These are phyloP conservation scores for Stentor coeruleus DNA, from an alignment of 73 alveolate genomes.

Conservation along the genomic window DNA sequence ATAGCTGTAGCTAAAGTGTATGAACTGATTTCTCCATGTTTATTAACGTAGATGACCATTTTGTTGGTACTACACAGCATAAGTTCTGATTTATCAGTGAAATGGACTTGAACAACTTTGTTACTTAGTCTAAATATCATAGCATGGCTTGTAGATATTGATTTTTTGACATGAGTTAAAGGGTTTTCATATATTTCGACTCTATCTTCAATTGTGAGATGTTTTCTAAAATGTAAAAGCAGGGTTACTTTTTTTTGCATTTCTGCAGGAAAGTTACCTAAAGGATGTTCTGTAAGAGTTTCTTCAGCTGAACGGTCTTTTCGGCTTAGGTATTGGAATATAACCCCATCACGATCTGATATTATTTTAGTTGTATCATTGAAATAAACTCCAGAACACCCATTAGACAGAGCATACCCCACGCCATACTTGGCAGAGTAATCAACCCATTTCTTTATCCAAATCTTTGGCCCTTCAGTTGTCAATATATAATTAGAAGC, in stretches of 20 bases:
- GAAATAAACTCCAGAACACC: constrained; percentile 39
- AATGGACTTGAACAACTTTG: constrained; percentile 91
- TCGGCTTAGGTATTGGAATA: too few relatives aligned
- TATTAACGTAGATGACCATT: constrained; percentile 90
- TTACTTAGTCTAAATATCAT: constrained; percentile 91
- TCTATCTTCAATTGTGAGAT: constrained; percentile 31
- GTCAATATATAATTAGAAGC: too few relatives aligned
- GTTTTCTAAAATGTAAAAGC: constrained; percentile 37
- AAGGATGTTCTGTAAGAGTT: constrained; percentile 21
- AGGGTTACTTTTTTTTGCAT: constrained; percentile 39
- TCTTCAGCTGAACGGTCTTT: too few relatives aligned
- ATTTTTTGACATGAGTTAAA: constrained; percentile 80
- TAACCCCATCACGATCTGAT: too few relatives aligned
- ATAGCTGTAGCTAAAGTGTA: constrained; percentile 88
- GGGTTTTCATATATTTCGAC: constrained; percentile 23
- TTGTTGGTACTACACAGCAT: constrained; percentile 82
- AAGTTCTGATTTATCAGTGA: constrained; percentile 91
- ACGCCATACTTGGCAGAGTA: constrained; percentile 37
- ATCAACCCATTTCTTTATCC: constrained; percentile 48
- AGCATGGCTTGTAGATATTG: constrained; percentile 95
- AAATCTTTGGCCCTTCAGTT: too few relatives aligned
- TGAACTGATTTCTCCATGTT: constrained; percentile 89
- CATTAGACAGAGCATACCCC: constrained; percentile 38
- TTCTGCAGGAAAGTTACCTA: constrained; percentile 39
- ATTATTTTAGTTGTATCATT: constrained; percentile 48